These are phyloP conservation scores for Nigrospora osmanthi DNA, from an alignment of 2,329 filamentous ascomycete genomes.

Conservation along the genomic window DNA sequence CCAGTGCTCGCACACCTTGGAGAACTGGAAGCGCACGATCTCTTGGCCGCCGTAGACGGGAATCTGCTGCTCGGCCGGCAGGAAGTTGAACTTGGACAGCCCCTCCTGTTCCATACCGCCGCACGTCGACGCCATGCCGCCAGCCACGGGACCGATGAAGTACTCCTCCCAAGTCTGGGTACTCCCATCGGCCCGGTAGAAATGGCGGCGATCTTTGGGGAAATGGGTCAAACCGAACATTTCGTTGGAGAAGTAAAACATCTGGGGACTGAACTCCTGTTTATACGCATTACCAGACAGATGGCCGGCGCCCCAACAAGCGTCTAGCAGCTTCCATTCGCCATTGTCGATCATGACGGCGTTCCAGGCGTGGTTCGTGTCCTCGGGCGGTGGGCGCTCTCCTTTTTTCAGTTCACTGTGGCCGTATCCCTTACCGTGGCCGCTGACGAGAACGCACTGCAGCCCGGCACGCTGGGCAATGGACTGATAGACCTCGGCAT, in stretches of 20 bases:
- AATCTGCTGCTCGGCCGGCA: slow-evolving; percentile 53
- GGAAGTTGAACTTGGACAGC: slow-evolving; percentile 49
- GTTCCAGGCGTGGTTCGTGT: slow-evolving; percentile 82
- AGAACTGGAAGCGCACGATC: slow-evolving; percentile 71
- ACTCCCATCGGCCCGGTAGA: slow-evolving; percentile 68
- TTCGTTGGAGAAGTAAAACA: slow-evolving; percentile 60
- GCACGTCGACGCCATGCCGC: slow-evolving; percentile 40
- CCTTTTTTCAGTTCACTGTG: slow-evolving; percentile 56
- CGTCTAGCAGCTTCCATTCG: slow-evolving; percentile 84
- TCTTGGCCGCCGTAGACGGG: slow-evolving; percentile 43
- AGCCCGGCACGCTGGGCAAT: slow-evolving; percentile 75
- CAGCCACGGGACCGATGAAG: slow-evolving; percentile 50
- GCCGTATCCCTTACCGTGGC: slow-evolving; percentile 83
- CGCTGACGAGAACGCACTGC: slow-evolving; percentile 64
- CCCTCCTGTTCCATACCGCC: slow-evolving; percentile 39
- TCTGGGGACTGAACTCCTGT: slow-evolving; percentile 56
- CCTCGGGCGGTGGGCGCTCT: slow-evolving; percentile 54
- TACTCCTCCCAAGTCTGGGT: slow-evolving; percentile 75
- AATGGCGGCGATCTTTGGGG: slow-evolving; percentile 58
- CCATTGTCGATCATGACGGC: slow-evolving; percentile 80
- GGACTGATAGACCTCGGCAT: slow-evolving; percentile 72
- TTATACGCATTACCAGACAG: slow-evolving; percentile 53
- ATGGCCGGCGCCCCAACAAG: slow-evolving; percentile 86
- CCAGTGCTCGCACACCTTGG: slow-evolving; percentile 77
- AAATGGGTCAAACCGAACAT: slow-evolving; percentile 78